phyloP scores from a whole-genome alignment of 495 filamentous ascomycete species.

The Penicillium nucicola region DNA sequence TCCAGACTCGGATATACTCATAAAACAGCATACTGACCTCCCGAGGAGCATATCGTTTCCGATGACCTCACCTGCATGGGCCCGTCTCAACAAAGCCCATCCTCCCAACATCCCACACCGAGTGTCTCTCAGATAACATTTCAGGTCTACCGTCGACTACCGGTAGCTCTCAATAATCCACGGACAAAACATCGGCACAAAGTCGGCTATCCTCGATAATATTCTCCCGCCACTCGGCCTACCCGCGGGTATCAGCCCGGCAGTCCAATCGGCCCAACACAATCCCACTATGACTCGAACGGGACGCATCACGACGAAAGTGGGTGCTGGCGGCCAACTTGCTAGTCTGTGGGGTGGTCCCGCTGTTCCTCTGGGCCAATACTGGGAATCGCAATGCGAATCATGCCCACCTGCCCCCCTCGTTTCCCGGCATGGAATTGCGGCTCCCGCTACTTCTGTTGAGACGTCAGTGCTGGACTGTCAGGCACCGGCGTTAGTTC shows the following conservation, averaged over 20 bases:
- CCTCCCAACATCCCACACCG: conserved; percentile 1
- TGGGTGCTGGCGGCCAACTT: too few relatives aligned
- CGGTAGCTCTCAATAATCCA: background rate
- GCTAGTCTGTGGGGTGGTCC: background rate
- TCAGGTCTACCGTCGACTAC: background rate
- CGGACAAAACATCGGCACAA: background rate
- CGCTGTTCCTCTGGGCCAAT: background rate
- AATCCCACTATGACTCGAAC: conserved; percentile 3
- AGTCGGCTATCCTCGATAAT: conserved; percentile 22
- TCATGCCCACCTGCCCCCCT: background rate
- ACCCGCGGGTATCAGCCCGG: conserved; percentile 6
- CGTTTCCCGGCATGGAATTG: background rate
- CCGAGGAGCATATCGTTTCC: background rate
- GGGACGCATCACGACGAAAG: background rate
- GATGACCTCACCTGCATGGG: background rate
- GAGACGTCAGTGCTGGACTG: background rate
- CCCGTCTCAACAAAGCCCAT: background rate
- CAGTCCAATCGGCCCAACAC: conserved; percentile 7
- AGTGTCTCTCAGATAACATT: background rate
- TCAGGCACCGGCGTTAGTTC: background rate
- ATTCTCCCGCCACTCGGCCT: conserved; percentile 10
- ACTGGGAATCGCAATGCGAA: background rate
- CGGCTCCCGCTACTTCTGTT: conserved; percentile 10
- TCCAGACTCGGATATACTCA: background rate
- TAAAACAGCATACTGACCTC: background rate